Conservation (phyloP, 106 monocot species). For the Apostasia shenzhenica region DNA sequence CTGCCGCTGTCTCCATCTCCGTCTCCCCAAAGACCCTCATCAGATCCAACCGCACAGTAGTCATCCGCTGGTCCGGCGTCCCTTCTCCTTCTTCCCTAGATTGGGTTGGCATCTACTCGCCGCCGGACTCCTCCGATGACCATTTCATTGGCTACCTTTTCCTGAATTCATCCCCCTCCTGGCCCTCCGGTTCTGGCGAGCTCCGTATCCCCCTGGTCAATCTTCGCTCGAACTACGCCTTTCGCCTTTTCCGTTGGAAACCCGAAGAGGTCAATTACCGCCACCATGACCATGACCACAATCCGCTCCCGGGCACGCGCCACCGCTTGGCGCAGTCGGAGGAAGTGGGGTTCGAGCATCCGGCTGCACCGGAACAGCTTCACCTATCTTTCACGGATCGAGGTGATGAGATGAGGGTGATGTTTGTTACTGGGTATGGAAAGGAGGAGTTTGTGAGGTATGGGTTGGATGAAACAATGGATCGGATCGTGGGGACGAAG, state of each 20-base stretch:
- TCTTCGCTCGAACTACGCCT: conserved; percentile 61
- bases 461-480: conserved; percentile 40
- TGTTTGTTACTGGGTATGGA: conserved; percentile 61
- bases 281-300: conserved; percentile 76
- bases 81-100: conserved; percentile 61
- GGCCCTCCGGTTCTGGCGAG: conserved; percentile 55
- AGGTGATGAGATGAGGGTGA: conserved; percentile 84
- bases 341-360: conserved; percentile 32
- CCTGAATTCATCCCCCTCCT: conserved; percentile 53
- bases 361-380: conserved; percentile 50
- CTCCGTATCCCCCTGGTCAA: conserved; percentile 67
- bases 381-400: conserved; percentile 66
- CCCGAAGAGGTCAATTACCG: conserved; percentile 40
- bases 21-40: conserved; percentile 50
- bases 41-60: conserved; percentile 35
- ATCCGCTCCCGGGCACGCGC: conserved; percentile 59
- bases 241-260: conserved; percentile 80
- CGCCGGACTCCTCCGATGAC: conserved; percentile 49
- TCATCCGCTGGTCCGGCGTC: conserved; percentile 67
- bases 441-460: conserved; percentile 41
- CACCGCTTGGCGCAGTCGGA: conserved; percentile 57
- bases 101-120: conserved; percentile 90
- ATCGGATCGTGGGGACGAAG: conserved; percentile 34
- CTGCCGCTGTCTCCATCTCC: conserved; percentile 36
- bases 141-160: conserved; percentile 86